phyloP scores from a whole-genome alignment of 345 rosid genomes.

The Murraya koenigii region DNA sequence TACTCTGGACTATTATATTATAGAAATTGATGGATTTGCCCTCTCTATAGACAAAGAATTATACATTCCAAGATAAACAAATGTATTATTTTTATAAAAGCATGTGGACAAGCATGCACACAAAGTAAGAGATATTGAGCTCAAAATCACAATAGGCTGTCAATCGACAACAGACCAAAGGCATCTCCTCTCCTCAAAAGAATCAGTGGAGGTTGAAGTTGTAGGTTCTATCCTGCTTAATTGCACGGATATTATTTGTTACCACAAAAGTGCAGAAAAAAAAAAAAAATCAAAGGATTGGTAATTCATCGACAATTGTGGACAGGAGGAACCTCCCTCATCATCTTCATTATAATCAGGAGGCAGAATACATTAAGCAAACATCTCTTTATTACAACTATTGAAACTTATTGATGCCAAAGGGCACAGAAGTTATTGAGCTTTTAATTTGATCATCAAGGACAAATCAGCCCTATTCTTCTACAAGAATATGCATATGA shows the following conservation, averaged over 20 bases:
- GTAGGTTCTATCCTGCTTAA: not conserved
- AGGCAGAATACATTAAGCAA: not conserved
- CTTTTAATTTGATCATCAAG: not conserved
- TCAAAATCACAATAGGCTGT: not conserved
- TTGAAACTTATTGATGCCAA: not conserved
- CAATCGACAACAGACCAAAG: not conserved
- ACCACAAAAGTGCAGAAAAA: not conserved
- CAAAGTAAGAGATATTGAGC: not conserved
- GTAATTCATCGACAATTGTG: not conserved
- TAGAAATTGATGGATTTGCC: not conserved
- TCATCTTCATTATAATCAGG: not conserved
- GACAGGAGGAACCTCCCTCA: not conserved
- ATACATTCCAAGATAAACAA: not conserved
- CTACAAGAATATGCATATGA: not conserved
- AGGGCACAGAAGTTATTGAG: not conserved
- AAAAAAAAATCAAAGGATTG: not conserved
- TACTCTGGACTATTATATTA: not conserved
- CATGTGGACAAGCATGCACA: not conserved
- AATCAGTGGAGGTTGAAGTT: not conserved
- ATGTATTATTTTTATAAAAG: not conserved
- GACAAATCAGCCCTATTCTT: not conserved
- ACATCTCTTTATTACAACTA: not conserved
- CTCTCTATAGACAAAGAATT: not conserved
- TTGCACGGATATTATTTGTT: not conserved
- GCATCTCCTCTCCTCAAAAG: not conserved